Evolutionary conservation across 169 alveolate species (phyloP).

Genomic region (Cryptosporidium sp.): DNA sequence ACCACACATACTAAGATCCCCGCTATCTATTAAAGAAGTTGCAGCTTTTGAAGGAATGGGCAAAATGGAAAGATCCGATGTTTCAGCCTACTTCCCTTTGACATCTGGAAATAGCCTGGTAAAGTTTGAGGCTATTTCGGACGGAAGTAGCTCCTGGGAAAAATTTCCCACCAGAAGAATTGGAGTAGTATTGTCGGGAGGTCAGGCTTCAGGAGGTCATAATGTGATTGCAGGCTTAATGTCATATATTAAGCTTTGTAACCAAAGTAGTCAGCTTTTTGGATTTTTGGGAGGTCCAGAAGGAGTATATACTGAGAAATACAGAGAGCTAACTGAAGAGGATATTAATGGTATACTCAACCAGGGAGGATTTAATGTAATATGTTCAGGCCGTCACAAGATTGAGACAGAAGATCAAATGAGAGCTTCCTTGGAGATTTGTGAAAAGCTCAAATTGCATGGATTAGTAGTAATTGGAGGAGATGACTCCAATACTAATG

Average conservation of each 20-base stretch:
- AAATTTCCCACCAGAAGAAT: constrained; percentile 69
- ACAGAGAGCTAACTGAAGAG: constrained; percentile 83
- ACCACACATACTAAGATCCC: constrained; percentile 55
- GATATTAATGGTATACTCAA: constrained; percentile 82
- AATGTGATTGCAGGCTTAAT: constrained; percentile 88
- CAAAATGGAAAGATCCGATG: constrained; percentile 1
- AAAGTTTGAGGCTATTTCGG: constrained; percentile 55
- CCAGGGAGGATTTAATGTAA: constrained; percentile 89
- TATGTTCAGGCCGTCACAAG: constrained; percentile 89
- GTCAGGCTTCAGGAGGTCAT: constrained; percentile 92
- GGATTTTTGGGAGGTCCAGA: constrained; percentile 88
- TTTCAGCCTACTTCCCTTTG: constrained; percentile 52
- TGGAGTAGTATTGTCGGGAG: constrained; percentile 88
- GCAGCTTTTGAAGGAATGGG: constrained; percentile 12
- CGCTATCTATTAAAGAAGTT: constrained; percentile 22
- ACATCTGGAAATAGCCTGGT: constrained; percentile 12
- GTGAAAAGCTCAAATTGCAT: constrained; percentile 82
- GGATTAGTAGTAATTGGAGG: constrained; percentile 91
- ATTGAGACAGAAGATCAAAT: constrained; percentile 86
- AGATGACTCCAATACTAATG: constrained; percentile 91
- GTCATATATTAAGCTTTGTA: constrained; percentile 83
- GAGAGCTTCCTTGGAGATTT: constrained; percentile 80
- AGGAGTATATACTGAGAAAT: constrained; percentile 85
- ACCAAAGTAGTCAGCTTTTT: constrained; percentile 83
- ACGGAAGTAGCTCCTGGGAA: constrained; percentile 38